Evolutionary conservation across 2,329 filamentous ascomycete genomes (phyloP).

Genomic region (Fusarium xylarioides): DNA sequence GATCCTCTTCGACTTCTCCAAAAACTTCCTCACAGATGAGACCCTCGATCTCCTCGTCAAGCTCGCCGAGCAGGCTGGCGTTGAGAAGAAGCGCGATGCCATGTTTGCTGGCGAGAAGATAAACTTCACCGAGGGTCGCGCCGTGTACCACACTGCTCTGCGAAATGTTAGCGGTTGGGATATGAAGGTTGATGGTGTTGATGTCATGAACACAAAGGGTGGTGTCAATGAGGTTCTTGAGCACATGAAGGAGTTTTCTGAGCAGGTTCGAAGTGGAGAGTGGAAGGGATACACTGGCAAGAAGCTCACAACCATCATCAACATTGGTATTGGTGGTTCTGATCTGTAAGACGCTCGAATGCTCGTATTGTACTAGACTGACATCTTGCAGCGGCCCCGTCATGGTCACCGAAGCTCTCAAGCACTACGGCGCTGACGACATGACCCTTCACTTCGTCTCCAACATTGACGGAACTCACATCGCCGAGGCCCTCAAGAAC

Average conservation of each 20-base stretch:
- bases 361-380: background rate
- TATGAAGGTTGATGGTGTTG: conserved; percentile 86
- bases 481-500: conserved; percentile 87
- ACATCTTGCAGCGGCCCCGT: conserved; percentile 77
- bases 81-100: conserved; percentile 93
- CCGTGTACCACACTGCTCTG: conserved; percentile 94
- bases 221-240: conserved; percentile 90
- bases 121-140: conserved; percentile 97
- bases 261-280: conserved; percentile 90
- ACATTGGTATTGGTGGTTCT: conserved; percentile 97
- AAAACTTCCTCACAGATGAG: conserved; percentile 97
- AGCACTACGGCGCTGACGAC: conserved; percentile 87
- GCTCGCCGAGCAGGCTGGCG: conserved; percentile 87
- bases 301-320: conserved; percentile 95
- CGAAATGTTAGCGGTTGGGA: conserved; percentile 87
- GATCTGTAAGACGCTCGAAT: conserved; percentile 68
- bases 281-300: conserved; percentile 99
- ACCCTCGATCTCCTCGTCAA: conserved; percentile 87
- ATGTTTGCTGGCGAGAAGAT: conserved; percentile 99
- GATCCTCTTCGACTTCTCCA: conserved; percentile 98
- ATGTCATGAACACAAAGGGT: conserved; percentile 89
- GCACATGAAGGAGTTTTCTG: conserved; percentile 98
- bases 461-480: conserved; percentile 99
- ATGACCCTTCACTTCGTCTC: conserved; percentile 97
- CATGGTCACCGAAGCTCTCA: conserved; percentile 98